phyloP scores from a whole-genome alignment of 2,329 filamentous ascomycete species.

The Monosporascus sp. region DNA sequence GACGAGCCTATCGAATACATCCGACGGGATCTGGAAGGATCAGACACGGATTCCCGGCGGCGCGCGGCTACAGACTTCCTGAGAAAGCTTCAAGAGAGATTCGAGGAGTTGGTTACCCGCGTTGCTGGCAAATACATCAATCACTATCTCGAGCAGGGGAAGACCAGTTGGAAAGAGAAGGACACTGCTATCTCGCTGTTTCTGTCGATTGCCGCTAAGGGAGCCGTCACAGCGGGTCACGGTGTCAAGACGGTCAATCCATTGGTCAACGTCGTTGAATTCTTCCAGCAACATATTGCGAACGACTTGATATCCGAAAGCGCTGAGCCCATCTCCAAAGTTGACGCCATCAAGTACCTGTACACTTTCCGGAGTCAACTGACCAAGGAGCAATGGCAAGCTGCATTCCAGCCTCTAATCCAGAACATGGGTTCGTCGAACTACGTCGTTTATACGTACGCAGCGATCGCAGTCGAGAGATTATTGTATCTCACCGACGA shows the following conservation, averaged over 20 bases:
- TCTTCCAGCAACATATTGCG: constrained; percentile 90
- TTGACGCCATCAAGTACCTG: constrained; percentile 96
- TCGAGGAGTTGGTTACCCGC: constrained; percentile 76
- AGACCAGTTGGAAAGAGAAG: constrained; percentile 91
- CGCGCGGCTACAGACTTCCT: constrained; percentile 94
- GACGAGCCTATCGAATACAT: constrained; percentile 99
- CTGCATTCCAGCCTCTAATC: constrained; percentile 82
- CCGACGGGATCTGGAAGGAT: constrained; percentile 87
- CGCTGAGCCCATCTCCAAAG: constrained; percentile 82
- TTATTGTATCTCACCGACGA: constrained; percentile 80
- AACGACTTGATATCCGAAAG: constrained; percentile 73
- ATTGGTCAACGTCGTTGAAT: constrained; percentile 85
- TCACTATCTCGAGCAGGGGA: constrained; percentile 76
- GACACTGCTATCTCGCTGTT: constrained; percentile 98
- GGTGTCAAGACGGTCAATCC: constrained; percentile 88
- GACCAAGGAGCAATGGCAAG: constrained; percentile 86
- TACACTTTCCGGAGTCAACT: constrained; percentile 96
- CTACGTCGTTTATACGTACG: constrained; percentile 97
- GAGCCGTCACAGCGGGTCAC: constrained; percentile 77
- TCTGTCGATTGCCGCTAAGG: constrained; percentile 89
- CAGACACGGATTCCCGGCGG: constrained; percentile 88
- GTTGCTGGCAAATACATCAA: constrained; percentile 86
- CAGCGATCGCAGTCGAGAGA: constrained; percentile 92
- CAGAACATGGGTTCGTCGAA: constrained; percentile 85
- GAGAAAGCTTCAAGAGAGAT: constrained; percentile 81